Conservation (phyloP, 2,329 filamentous ascomycete genomes). For the Hypomyces rosellus region DNA sequence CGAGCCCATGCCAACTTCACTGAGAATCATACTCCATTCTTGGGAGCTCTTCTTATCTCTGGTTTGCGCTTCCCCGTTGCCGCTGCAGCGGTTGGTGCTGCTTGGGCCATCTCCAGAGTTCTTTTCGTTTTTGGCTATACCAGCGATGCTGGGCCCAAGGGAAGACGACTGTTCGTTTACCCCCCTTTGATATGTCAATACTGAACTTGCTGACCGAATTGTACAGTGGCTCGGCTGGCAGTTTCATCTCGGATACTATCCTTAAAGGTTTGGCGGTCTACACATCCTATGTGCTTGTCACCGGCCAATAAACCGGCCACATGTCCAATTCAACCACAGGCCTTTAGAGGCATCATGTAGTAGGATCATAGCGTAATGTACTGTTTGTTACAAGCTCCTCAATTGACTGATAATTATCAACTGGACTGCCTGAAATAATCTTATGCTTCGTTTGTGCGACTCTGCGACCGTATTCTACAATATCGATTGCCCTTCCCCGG, state of each 20-base stretch:
- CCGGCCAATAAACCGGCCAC: conserved; percentile 20
- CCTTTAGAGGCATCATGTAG: background rate
- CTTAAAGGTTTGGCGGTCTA: conserved; percentile 41
- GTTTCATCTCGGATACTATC: conserved; percentile 28
- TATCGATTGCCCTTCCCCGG: no score
- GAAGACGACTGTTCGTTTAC: conserved; percentile 32
- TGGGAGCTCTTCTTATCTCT: conserved; percentile 48
- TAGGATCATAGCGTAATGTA: no score
- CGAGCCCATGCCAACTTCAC: conserved; percentile 58
- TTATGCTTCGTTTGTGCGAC: no score
- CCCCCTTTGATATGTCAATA: background rate
- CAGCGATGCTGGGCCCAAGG: conserved; percentile 36
- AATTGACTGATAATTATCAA: no score
- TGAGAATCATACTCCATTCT: conserved; percentile 52
- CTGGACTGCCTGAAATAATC: no score
- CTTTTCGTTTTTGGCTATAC: conserved; percentile 53
- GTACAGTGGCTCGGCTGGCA: conserved; percentile 30
- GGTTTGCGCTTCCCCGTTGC: conserved; percentile 49
- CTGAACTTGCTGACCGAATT: conserved; percentile 12
- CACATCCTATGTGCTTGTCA: conserved; percentile 32
- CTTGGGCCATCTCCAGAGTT: conserved; percentile 47
- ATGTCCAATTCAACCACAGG: no score
- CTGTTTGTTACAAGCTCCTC: no score
- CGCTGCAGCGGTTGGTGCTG: conserved; percentile 42
- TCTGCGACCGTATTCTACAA: no score